Conservation (phyloP, 1,284 basidiomycete genomes). For the Athelia psychrophila region DNA sequence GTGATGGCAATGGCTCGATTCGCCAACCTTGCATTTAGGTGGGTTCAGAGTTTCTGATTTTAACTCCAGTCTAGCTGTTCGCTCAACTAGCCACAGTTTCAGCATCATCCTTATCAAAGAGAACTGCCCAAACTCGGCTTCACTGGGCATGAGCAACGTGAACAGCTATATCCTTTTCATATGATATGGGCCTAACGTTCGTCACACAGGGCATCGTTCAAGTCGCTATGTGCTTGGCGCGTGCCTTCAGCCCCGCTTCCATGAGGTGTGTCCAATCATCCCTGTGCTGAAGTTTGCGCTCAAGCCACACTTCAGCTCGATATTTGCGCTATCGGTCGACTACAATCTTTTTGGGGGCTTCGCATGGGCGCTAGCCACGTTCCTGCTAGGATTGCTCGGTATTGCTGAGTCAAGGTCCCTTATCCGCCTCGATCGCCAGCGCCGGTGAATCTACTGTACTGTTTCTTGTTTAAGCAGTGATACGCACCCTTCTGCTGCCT, state of each 20-base stretch:
- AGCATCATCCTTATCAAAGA: conserved; percentile 64
- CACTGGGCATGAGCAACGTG: conserved; percentile 55
- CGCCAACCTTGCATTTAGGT: conserved; percentile 40
- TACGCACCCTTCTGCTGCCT: too few species aligned
- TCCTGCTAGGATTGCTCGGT: conserved; percentile 18
- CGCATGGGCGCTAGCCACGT: conserved; percentile 45
- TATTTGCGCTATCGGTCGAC: conserved; percentile 44
- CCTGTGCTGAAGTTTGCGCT: background rate
- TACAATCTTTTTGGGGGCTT: conserved; percentile 40
- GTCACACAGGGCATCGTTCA: conserved; percentile 47
- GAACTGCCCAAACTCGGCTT: conserved; percentile 45
- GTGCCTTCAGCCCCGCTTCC: conserved; percentile 58
- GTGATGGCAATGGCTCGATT: conserved; percentile 35
- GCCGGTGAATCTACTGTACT: too few species aligned
- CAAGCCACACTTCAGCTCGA: conserved; percentile 36
- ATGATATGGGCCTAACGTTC: too few species aligned
- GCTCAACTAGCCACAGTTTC: conserved; percentile 31
- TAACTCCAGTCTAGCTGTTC: background rate
- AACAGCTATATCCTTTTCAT: background rate
- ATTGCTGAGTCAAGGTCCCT: background rate
- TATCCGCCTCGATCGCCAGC: too few species aligned
- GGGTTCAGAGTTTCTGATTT: conserved; percentile 13
- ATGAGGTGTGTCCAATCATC: conserved; percentile 40
- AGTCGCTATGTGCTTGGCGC: conserved; percentile 55
- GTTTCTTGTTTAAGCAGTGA: too few species aligned